Evolutionary conservation across 805 yeast genomes (phyloP), one percentile per base, ranked within the genome.

Genomic region (Wickerhamomyces ciferrii): DNA sequence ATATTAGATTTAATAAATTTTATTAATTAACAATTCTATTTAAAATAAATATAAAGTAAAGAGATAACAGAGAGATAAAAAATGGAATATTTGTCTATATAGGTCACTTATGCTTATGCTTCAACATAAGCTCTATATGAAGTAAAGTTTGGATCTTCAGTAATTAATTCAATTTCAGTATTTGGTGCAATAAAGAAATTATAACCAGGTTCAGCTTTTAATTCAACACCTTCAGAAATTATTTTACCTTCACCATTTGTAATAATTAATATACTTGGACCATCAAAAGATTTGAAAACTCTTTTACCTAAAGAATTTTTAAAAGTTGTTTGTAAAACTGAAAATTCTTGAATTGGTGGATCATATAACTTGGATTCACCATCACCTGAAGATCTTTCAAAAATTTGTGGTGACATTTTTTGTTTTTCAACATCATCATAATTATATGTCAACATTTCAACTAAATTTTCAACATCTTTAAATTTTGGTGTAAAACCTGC

Each of bases 401-500:
- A 62, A 14, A 51, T 45, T 54, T 70, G 66, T 25, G 87, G 79
- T 41, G 79, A 78, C 94, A 92, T 87, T 69, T 89, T 90, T 72
- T 94, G 99, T 63, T 90, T 90, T 55, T 83, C 90, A 43, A 92
- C 97, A 21, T 95, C 82, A 45, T 87, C 95, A 59, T 86, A 86
- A 24, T 87, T 75, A 65, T 92, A 94, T 3, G 97, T 91, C 65
- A 94, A 79, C 94, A 88, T 88, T 45, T 78, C 80, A 39, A 94
- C 97, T 62, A 94, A 79, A 59, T 86, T 89, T 48, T 82, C 69
- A 50, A 94, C 98, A 67, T 94, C 99, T 70, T 92, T 94, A 74
- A 92, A 94, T 68, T 94, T 94, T 51, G 99, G 99, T n/a, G 99
- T 94, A 75, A 94, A 94, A 14, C 99, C 99, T 4, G 97, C 96